These are phyloP conservation scores for Lasiosphaeris hirsuta DNA, from an alignment of 495 filamentous ascomycete species.

Conservation along the genomic window DNA sequence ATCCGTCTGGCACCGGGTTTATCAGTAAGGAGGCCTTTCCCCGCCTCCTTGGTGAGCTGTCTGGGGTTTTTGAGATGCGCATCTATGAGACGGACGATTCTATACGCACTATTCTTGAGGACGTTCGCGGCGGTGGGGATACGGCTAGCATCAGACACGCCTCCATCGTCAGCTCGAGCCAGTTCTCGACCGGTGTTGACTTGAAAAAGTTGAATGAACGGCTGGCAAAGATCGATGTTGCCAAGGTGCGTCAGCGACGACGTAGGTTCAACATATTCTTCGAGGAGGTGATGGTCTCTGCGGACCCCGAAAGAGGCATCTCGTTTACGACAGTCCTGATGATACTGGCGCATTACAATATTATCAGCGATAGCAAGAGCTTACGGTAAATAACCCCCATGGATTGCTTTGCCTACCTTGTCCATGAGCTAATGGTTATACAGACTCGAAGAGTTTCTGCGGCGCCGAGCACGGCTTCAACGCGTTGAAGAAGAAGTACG, in stretches of 20 bases:
- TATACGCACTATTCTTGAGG: conserved; percentile 75
- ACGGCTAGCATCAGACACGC: conserved; percentile 52
- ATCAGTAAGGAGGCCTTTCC: conserved; percentile 93
- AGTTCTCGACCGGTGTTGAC: conserved; percentile 63
- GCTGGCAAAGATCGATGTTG: conserved; percentile 71
- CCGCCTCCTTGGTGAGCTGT: conserved; percentile 82
- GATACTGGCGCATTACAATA: conserved; percentile 97
- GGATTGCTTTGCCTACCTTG: background rate
- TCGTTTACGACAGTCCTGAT: conserved; percentile 92
- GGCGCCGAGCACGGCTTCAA: conserved; percentile 83
- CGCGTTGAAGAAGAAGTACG: conserved; percentile 95
- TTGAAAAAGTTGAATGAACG: conserved; percentile 70
- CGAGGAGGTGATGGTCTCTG: conserved; percentile 92
- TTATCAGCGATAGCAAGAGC: conserved; percentile 97
- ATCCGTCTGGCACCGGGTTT: conserved; percentile 85
- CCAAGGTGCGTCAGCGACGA: conserved; percentile 67
- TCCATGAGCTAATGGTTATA: conserved; percentile 11
- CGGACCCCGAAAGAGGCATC: conserved; percentile 81
- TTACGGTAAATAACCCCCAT: conserved; percentile 55
- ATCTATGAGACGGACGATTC: conserved; percentile 90
- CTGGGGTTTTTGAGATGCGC: conserved; percentile 95
- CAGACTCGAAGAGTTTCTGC: conserved; percentile 89
- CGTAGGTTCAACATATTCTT: conserved; percentile 86
- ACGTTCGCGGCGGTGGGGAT: conserved; percentile 58
- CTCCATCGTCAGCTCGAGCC: conserved; percentile 46